These are phyloP conservation scores for Fusarium subtropicale DNA, from an alignment of 2,329 filamentous ascomycete species.

Conservation along the genomic window DNA sequence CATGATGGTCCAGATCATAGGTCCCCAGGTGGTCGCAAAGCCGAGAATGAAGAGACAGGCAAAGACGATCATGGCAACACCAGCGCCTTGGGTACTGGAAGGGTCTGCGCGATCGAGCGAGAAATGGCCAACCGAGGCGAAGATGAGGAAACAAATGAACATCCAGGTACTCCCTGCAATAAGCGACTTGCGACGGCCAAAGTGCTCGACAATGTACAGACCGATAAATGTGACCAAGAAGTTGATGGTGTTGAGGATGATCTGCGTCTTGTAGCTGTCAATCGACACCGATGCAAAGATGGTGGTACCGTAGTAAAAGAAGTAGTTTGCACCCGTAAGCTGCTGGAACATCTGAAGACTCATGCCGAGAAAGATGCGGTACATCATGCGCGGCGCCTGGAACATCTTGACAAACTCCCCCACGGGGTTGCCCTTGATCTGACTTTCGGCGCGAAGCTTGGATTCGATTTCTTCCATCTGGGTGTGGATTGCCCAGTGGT, in stretches of 20 bases:
- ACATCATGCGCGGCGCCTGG: constrained; percentile 71
- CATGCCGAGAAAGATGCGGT: constrained; percentile 71
- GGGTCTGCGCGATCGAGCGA: constrained; percentile 54
- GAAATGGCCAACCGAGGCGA: constrained; percentile 65
- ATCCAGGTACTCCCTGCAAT: constrained; percentile 72
- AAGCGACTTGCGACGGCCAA: constrained; percentile 72
- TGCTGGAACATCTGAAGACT: constrained; percentile 74
- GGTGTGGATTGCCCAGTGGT: constrained; percentile 59
- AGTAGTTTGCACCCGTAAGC: constrained; percentile 75
- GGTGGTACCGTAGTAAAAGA: constrained; percentile 73
- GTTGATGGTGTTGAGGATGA: constrained; percentile 75
- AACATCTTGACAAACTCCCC: constrained; percentile 69
- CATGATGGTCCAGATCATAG: constrained; percentile 73
- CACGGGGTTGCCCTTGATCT: constrained; percentile 55
- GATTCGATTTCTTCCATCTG: constrained; percentile 66
- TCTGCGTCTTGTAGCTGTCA: constrained; percentile 74
- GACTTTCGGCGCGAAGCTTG: constrained; percentile 63
- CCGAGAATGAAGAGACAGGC: constrained; percentile 72
- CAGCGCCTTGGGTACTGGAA: constrained; percentile 55
- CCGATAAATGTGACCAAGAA: constrained; percentile 75
- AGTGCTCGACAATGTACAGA: constrained; percentile 76
- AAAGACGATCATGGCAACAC: constrained; percentile 72
- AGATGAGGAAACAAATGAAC: constrained; percentile 70
- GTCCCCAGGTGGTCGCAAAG: constrained; percentile 76
- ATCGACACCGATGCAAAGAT: constrained; percentile 60